Conservation (phyloP, 805 yeast species). For the Suhomyces vadensis region DNA sequence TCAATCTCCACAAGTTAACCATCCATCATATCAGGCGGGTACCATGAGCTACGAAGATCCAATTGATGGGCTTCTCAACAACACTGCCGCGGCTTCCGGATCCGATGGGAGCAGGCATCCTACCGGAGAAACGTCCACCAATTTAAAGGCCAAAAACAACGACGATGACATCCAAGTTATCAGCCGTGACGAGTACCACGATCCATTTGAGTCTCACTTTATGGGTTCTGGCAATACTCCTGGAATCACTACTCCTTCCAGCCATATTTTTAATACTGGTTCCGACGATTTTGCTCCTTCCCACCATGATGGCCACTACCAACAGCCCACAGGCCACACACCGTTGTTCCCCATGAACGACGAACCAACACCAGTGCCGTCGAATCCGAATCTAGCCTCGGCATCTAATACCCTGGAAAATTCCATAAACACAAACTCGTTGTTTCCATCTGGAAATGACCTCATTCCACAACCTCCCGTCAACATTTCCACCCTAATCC, state of each 20-base stretch:
- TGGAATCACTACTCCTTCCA: not conserved
- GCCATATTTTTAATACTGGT: conserved; percentile 2
- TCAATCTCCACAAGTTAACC: not conserved
- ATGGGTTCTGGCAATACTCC: conserved; percentile 1
- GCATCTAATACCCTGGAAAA: too few species aligned
- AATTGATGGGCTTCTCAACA: conserved; percentile 1
- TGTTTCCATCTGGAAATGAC: not conserved
- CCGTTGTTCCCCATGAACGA: not conserved
- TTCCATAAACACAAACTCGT: not conserved
- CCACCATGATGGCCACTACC: conserved; percentile 5
- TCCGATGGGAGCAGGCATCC: conserved; percentile 5
- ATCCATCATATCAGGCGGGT: not conserved
- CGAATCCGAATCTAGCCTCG: too few species aligned
- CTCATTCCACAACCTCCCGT: not conserved
- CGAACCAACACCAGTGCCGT: too few species aligned
- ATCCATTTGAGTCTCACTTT: conserved; percentile 8
- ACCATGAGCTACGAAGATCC: conserved; percentile 1
- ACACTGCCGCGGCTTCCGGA: not conserved
- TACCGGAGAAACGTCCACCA: not conserved
- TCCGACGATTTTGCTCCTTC: conserved; percentile 5
- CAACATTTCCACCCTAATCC: not conserved
- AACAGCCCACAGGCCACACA: conserved; percentile 6
- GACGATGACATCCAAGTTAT: conserved; percentile 26
- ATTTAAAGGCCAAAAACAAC: not conserved
- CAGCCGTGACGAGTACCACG: conserved; percentile 16